Base-by-base conservation (phyloP, 2,329 filamentous ascomycete genomes). In the Colletotrichum lindemuthianum region DNA sequence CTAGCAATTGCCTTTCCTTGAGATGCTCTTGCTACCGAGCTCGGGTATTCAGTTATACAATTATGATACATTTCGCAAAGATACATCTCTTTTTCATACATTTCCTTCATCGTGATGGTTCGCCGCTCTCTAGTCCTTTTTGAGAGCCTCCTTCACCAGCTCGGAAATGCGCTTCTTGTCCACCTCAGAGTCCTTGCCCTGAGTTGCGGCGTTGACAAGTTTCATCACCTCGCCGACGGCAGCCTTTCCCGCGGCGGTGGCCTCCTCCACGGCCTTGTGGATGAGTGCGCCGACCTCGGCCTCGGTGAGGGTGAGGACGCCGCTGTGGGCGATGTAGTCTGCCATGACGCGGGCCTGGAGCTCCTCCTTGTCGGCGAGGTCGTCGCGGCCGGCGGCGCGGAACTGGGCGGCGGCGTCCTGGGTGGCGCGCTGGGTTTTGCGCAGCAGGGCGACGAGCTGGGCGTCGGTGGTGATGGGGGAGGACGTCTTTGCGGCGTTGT, bases 401-500 rank as follows among this genome's bases (percentile, higher is more conserved):
- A 92, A 92, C 73, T 93, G 89, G 40, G 81, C 80, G 13, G 82
- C 82, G 1, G 91, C 87, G 15, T 88, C 85, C 53, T 84, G 78
- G 4, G 84, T 82, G 2, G 84, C 80, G 47, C 84, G 83, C 24
- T 86, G 84, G 55, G 88, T 85, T 77, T 89, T 90, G 68, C 86
- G 84, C 60, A 96, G 83, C 52, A 94, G 80, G 8, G 82, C 79
- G 34, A 93, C 85, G 59, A 95, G 82, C 72, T 91, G 86, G 68
- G 85, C 83, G 75, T 95, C 91, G 24, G 87, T 91, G 59, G 80
- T 81, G 72, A 94, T 86, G n/a, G 92, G 91, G 43, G 79, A 81
- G 43, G 83, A 73, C 12, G 90, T 92, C 78, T 94, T 94, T 74
- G 88, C 90, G 39, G 90, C 88, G 76, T 93, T 94, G 70, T 89